A percentile compares a stretch with the other conserved stretches of the same genome.
phyloP scores from a whole-genome alignment of 2,329 filamentous ascomycete species.

The Fusarium agapanthi region DNA sequence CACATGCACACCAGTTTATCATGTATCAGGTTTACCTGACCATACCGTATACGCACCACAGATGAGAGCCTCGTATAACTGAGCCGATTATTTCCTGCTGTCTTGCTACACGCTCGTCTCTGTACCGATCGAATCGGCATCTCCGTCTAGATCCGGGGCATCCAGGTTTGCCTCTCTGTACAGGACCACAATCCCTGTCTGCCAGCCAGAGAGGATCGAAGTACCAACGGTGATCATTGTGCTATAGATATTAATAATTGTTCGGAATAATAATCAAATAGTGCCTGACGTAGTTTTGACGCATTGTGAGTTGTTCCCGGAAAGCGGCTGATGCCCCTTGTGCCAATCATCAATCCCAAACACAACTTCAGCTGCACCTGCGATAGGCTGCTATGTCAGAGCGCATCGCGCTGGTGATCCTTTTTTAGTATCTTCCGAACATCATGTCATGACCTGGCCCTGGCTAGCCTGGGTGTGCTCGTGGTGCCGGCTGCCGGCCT shows the following conservation, averaged over 20 bases:
- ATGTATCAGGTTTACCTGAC: neutral
- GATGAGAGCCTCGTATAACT: slow-evolving; percentile 28
- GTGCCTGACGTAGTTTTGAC: slow-evolving; percentile 31
- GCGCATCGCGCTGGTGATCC: slow-evolving; percentile 25
- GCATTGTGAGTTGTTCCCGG: slow-evolving; percentile 31
- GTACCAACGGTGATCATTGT: neutral
- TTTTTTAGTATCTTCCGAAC: slow-evolving; percentile 27
- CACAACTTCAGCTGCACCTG: neutral
- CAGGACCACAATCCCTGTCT: neutral
- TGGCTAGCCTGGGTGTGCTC: neutral
- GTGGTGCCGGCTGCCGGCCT: slow-evolving; percentile 3
- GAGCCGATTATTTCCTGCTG: slow-evolving; percentile 5
- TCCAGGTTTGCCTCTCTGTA: neutral
- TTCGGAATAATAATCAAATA: neutral
- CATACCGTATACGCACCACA: neutral
- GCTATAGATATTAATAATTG: neutral
- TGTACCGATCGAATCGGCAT: slow-evolving; percentile 21
- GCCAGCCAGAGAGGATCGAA: neutral
- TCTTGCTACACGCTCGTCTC: neutral
- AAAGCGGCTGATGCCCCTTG: slow-evolving; percentile 19
- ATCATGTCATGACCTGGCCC: neutral
- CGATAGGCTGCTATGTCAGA: neutral
- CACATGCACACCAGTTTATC: neutral
- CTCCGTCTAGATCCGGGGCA: slow-evolving; percentile 16
- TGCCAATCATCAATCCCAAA: slow-evolving; percentile 19